phyloP scores from a whole-genome alignment of 768 basidiomycete species.

The Lactifluus piperatus region DNA sequence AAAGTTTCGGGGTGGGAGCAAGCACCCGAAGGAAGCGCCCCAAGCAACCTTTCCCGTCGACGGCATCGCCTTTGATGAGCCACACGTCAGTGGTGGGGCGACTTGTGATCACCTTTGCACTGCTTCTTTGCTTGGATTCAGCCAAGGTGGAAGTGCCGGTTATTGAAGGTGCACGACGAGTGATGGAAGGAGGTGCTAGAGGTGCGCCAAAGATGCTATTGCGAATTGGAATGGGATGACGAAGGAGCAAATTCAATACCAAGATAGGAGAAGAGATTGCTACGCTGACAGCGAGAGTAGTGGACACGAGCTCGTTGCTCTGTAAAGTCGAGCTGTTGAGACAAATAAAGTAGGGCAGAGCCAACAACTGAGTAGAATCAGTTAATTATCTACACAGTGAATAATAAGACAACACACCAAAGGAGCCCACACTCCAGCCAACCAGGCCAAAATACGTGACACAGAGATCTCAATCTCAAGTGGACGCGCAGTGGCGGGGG shows the following conservation, averaged over 20 bases:
- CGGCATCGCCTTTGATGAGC: conserved; percentile 63
- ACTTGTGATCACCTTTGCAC: conserved; percentile 56
- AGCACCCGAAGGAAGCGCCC: conserved; percentile 58
- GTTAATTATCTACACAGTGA: background rate
- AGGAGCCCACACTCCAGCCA: conserved; percentile 60
- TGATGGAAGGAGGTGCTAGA: conserved; percentile 33
- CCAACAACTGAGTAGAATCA: conserved; percentile 37
- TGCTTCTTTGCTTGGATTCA: conserved; percentile 54
- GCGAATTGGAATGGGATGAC: conserved; percentile 58
- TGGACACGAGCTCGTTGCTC: conserved; percentile 33
- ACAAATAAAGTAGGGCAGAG: conserved; percentile 50
- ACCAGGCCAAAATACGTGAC: conserved; percentile 51
- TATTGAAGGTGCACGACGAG: conserved; percentile 38
- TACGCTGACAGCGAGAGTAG: conserved; percentile 53
- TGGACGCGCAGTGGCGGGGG: conserved; percentile 36
- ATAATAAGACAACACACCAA: conserved; percentile 38
- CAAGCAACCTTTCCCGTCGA: conserved; percentile 54
- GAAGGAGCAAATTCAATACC: conserved; percentile 50
- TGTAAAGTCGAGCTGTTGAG: conserved; percentile 34
- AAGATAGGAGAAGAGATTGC: conserved; percentile 61
- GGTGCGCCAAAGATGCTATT: conserved; percentile 52
- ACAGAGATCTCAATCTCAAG: conserved; percentile 48
- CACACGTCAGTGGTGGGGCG: conserved; percentile 69
- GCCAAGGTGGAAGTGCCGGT: conserved; percentile 38
- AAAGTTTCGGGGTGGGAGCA: conserved; percentile 53